Evolutionary conservation across 208 protist genomes (phyloP).

Genomic region (Leishmania turanica): DNA sequence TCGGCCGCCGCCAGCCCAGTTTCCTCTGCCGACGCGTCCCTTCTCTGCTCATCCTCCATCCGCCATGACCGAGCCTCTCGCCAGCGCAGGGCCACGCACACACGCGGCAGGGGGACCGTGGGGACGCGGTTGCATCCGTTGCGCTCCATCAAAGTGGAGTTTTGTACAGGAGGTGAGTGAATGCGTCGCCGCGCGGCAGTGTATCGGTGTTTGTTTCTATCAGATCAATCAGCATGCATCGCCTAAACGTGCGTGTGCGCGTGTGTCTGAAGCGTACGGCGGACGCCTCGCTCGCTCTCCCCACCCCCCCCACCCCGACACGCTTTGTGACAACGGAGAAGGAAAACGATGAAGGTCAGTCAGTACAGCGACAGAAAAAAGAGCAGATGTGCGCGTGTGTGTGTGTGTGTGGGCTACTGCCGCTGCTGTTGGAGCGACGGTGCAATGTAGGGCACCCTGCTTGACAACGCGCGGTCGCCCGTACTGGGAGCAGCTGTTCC

Average conservation of each 20-base stretch:
- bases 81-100: conserved; percentile 31
- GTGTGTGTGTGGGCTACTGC: no score
- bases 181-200: not conserved
- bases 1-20: not conserved
- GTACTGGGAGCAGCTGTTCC: not conserved
- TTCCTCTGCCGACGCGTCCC: not conserved
- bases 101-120: conserved; percentile 5
- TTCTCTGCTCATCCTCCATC: not conserved
- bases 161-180: not conserved
- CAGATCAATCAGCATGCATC: not conserved
- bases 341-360: not conserved
- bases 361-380: not conserved
- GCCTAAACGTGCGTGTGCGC: not conserved
- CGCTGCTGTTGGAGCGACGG: not conserved
- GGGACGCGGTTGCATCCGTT: not conserved
- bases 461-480: not conserved
- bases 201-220: not conserved
- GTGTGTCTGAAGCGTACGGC: not conserved
- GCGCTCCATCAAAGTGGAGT: conserved; percentile 2
- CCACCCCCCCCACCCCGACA: no score
- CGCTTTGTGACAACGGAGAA: no score
- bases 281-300: not conserved
- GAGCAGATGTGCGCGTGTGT: not conserved
- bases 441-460: not conserved
- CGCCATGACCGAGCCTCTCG: conserved; percentile 17